Evolutionary conservation across 2,329 filamentous ascomycete genomes (phyloP), one percentile per base, ranked within the genome.

Genomic region (Fusarium ambrosium): DNA sequence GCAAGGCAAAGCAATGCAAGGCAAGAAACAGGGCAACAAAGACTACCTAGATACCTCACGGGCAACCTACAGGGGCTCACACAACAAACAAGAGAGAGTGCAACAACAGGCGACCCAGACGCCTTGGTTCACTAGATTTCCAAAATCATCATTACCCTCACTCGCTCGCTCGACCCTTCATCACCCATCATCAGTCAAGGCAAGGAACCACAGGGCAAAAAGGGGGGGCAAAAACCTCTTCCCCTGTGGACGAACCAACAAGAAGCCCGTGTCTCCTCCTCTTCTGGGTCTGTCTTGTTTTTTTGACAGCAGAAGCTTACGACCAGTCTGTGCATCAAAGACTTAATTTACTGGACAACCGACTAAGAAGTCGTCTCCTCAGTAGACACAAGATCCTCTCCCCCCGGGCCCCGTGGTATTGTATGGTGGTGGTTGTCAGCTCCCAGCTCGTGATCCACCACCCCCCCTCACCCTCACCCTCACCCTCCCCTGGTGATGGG

Each of bases 71-170:
- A 65, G 58, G 66, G 61, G 60, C 41, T 67, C 63, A 27, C 20
- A 48, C 43, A 45, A 45, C 48, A 64, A 51, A 48, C 43, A 69
- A 51, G 55, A 64, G 29, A 71, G 51, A 39, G 55, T 27, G 43
- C 22, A 27, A 48, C 53, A 59, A 62, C 34, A 68, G 68, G 72
- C 48, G 71, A 74, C 64, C 72, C 73, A 73, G 72, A 55, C 73
- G 70, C 73, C 73, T 66, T 48, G 32, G 53, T 64, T 39, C 43
- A 48, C 43, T 48, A 48, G 22, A 48, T 48, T 48, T 27, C 43
- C 22, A 48, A 22, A 48, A 48, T 27, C 43, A 48, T 27, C 43
- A 27, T 48, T 14, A 7, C 4, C 9, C 43, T n/a, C 37, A 7
- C 37, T n/a, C 37, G 18, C 41, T 45, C 13, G 11, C 43, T 27